Percentiles rank a stretch among this genome's conserved stretches.
Evolutionary conservation across 352 stramenopile species (phyloP).

Genomic region (Pythium plurisporium): DNA sequence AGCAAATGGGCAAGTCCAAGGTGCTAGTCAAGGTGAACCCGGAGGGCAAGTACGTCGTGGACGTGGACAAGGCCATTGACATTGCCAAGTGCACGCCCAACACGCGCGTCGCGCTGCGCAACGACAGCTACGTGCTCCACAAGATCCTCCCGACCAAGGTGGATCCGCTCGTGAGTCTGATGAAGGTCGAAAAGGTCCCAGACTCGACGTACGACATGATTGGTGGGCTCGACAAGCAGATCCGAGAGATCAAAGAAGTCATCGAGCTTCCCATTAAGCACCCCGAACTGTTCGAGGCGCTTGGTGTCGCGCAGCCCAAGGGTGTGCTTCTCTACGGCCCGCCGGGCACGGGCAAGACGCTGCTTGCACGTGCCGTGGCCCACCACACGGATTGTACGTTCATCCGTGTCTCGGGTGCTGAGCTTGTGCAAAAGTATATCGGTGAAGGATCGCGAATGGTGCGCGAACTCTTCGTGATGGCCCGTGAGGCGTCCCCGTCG

Average conservation of each 20-base stretch:
- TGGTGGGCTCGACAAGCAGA: constrained; percentile 96
- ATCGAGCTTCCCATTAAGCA: constrained; percentile 98
- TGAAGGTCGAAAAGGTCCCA: constrained; percentile 99
- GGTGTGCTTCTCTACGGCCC: constrained; percentile 98
- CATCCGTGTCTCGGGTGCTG: constrained; percentile 98
- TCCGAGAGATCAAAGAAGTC: constrained; percentile 99
- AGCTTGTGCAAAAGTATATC: constrained; percentile 99
- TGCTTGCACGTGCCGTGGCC: constrained; percentile 95
- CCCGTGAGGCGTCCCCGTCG: constrained; percentile 96
- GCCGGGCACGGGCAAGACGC: constrained; percentile 96
- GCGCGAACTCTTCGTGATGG: constrained; percentile 99
- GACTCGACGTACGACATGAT: constrained; percentile 99
- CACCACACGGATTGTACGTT: constrained; percentile 99
- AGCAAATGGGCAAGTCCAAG: constrained; percentile 99
- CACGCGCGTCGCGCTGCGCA: constrained; percentile 97
- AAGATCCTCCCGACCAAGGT: constrained; percentile 99
- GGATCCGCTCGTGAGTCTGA: constrained; percentile 90
- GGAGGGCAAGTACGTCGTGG: constrained; percentile 99
- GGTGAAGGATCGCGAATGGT: constrained; percentile 99
- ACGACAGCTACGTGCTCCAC: constrained; percentile 99
- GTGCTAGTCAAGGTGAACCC: constrained; percentile 99
- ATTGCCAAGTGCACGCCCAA: constrained; percentile 97
- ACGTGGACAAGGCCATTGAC: constrained; percentile 97
- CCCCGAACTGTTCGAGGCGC: constrained; percentile 97
- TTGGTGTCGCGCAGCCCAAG: constrained; percentile 99